Evolutionary conservation across 2,329 filamentous ascomycete genomes (phyloP).

Genomic region (Apiospora rasikravindrae): DNA sequence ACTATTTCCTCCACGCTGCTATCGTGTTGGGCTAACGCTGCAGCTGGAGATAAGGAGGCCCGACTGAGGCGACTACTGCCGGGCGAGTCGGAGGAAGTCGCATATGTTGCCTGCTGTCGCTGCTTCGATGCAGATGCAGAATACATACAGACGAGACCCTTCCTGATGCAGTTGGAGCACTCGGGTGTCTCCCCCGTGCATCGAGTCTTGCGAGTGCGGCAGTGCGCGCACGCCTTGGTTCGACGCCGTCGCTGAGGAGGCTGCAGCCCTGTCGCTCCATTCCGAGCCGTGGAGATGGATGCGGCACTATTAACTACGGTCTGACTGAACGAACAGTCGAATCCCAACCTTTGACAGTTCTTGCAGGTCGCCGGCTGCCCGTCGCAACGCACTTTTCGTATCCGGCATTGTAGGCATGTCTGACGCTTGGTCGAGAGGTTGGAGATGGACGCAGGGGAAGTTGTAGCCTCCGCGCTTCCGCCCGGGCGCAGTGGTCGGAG

Average conservation of each 20-base stretch:
- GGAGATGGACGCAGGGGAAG: background rate
- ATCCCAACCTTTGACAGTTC: slow-evolving; percentile 64
- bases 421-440: background rate
- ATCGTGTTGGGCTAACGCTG: slow-evolving; percentile 25
- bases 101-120: slow-evolving; percentile 27
- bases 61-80: background rate
- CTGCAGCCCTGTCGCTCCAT: slow-evolving; percentile 42
- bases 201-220: slow-evolving; percentile 61
- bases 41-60: slow-evolving; percentile 17
- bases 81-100: background rate
- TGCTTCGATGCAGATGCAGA: slow-evolving; percentile 42
- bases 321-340: slow-evolving; percentile 58
- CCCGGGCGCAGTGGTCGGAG: background rate
- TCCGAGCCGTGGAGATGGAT: slow-evolving; percentile 43
- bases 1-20: background rate
- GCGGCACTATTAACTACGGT: slow-evolving; percentile 37
- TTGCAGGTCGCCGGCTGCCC: slow-evolving; percentile 56
- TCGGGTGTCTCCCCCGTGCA: slow-evolving; percentile 61
- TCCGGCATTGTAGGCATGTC: slow-evolving; percentile 25
- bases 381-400: slow-evolving; percentile 63
- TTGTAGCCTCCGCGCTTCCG: background rate
- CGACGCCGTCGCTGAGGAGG: slow-evolving; percentile 58
- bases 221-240: slow-evolving; percentile 60
- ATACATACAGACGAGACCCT: slow-evolving; percentile 62
- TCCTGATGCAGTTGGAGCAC: slow-evolving; percentile 56